A percentile compares a stretch with the other conserved stretches of the same genome.
Conservation (phyloP, 2,329 filamentous ascomycete genomes). For the Fusarium nelsonii region DNA sequence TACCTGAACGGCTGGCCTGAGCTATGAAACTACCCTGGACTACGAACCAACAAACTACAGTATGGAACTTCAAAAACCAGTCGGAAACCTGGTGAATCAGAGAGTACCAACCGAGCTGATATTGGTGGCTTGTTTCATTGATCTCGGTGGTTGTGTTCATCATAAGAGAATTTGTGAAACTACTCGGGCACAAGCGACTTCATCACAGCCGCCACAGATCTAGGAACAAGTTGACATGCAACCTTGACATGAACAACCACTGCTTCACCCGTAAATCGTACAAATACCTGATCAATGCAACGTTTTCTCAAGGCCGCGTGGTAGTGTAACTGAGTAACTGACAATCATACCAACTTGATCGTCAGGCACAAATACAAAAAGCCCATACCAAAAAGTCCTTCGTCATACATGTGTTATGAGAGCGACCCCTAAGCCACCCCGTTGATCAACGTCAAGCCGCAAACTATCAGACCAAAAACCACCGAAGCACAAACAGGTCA, state of each 20-base stretch:
- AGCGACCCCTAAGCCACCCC: not conserved
- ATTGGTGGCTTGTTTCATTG: not conserved
- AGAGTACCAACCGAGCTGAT: not conserved
- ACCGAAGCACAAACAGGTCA: not conserved
- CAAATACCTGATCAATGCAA: conserved; percentile 17
- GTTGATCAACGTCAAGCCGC: not conserved
- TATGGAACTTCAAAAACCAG: not conserved
- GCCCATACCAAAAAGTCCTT: not conserved
- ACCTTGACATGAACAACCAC: not conserved
- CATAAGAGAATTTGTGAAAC: not conserved
- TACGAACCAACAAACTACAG: not conserved
- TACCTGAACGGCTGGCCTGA: not conserved
- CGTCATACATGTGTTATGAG: conserved; percentile 9
- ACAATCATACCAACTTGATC: conserved; percentile 20
- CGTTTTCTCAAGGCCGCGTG: conserved; percentile 24
- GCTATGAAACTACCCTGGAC: not conserved
- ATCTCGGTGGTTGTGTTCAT: not conserved
- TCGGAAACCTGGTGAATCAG: not conserved
- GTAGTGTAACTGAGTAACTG: conserved; percentile 15
- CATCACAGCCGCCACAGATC: no score
- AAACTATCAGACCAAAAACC: not conserved
- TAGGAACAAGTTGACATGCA: not conserved
- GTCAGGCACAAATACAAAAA: conserved; percentile 17
- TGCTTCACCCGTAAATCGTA: not conserved
- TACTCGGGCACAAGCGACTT: not conserved